A percentile compares a stretch with the other conserved stretches of the same genome.
Conservation (phyloP, 1,139 yeast species). For the Blastobotrys capitulatus region DNA sequence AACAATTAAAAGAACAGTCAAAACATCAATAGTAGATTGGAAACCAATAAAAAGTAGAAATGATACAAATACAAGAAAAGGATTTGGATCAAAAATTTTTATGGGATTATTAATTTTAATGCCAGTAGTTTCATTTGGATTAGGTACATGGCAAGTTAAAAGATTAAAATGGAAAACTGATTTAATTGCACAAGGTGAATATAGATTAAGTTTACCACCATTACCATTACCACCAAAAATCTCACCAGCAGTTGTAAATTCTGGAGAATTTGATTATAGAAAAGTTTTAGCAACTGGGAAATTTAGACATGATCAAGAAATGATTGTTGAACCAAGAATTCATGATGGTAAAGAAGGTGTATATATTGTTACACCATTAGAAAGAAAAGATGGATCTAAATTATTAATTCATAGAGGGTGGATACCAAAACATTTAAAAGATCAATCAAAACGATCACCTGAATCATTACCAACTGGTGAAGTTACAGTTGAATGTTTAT, state of each 20-base stretch:
- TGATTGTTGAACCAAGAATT: conserved; percentile 87
- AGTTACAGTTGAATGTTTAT: conserved; percentile 65
- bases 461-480: conserved; percentile 65
- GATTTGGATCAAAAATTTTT: conserved; percentile 31
- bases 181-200: conserved; percentile 76
- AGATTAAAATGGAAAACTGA: conserved; percentile 87
- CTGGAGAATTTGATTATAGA: conserved; percentile 74
- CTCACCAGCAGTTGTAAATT: conserved; percentile 39
- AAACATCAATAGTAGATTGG: conserved; percentile 78
- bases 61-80: conserved; percentile 41
- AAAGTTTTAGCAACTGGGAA: conserved; percentile 67
- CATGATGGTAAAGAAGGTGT: conserved; percentile 75
- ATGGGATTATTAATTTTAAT: conserved; percentile 50
- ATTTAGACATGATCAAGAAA: conserved; percentile 80
- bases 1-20: conserved; percentile 2
- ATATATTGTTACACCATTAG: conserved; percentile 74
- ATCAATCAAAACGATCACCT: conserved; percentile 53
- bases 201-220: conserved; percentile 68
- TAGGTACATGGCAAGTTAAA: conserved; percentile 92
- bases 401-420: conserved; percentile 88
- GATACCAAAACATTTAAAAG: conserved; percentile 68
- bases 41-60: conserved; percentile 59
- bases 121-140: conserved; percentile 79
- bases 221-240: conserved; percentile 53
- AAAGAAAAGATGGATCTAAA: conserved; percentile 64